These are phyloP conservation scores for Skeletonema marinoi DNA, from an alignment of 108 stramenopile species.

Conservation along the genomic window DNA sequence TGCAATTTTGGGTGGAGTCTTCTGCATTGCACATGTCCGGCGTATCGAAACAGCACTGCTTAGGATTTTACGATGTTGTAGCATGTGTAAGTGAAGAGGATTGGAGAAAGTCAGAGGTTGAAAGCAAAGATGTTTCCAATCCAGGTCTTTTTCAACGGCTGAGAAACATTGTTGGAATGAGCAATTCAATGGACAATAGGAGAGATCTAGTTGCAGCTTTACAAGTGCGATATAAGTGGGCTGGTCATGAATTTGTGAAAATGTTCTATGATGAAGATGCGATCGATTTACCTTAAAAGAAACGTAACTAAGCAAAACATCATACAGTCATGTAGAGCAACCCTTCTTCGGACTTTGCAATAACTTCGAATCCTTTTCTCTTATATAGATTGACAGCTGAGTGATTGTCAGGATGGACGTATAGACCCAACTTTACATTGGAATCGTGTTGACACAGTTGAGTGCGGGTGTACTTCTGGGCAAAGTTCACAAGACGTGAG, in stretches of 20 bases:
- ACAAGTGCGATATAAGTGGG: conserved; percentile 24
- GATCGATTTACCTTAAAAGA: conserved; percentile 23
- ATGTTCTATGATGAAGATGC: conserved; percentile 31
- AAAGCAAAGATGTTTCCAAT: background rate
- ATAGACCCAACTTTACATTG: conserved; percentile 38
- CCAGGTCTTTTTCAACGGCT: background rate
- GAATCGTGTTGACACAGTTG: conserved; percentile 32
- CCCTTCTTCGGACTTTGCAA: conserved; percentile 2
- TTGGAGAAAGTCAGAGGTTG: background rate
- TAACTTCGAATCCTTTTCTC: conserved; percentile 48
- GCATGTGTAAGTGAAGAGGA: conserved; percentile 22
- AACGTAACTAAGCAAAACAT: background rate
- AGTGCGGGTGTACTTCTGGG: conserved; percentile 44
- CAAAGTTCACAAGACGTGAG: conserved; percentile 48
- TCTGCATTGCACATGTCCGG: conserved; percentile 56
- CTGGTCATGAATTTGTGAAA: conserved; percentile 15
- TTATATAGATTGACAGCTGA: conserved; percentile 61
- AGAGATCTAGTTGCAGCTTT: conserved; percentile 29
- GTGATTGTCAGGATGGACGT: conserved; percentile 65
- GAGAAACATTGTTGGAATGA: conserved; percentile 6
- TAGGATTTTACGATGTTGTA: conserved; percentile 81
- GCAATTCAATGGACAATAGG: background rate
- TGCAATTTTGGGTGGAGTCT: conserved; percentile 77
- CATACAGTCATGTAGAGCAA: conserved; percentile 45
- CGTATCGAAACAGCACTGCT: conserved; percentile 62